Conservation (phyloP, 73 alveolate genomes). For the Paramecium sexaurelia region DNA sequence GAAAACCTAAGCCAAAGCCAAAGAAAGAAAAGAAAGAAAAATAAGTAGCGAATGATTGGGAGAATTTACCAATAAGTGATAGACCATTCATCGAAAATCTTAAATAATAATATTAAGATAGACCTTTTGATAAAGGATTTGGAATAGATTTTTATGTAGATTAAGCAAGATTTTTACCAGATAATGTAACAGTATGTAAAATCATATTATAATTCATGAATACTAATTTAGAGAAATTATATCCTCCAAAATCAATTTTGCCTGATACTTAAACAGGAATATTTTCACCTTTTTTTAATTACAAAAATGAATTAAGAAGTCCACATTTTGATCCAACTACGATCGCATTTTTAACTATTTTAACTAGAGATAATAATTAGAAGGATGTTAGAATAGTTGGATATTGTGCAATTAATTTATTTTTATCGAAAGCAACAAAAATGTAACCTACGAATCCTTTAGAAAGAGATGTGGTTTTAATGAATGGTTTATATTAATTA, state of each 20-base stretch:
- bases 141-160: constrained; percentile 92
- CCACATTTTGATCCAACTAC: constrained; percentile 85
- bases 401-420: constrained; percentile 80
- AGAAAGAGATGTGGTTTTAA: constrained; percentile 75
- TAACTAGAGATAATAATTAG: constrained; percentile 82
- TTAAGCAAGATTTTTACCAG: constrained; percentile 86
- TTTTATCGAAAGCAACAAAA: constrained; percentile 72
- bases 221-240: constrained; percentile 71
- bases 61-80: constrained; percentile 47
- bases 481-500: constrained; percentile 79
- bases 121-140: constrained; percentile 74
- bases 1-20: constrained; percentile 36
- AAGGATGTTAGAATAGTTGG: constrained; percentile 82
- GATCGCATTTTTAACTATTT: constrained; percentile 73
- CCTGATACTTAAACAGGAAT: constrained; percentile 80
- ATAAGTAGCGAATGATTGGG: constrained; percentile 56
- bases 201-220: constrained; percentile 69
- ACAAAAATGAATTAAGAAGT: constrained; percentile 82
- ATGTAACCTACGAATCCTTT: constrained; percentile 73
- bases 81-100: constrained; percentile 62
- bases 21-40: constrained; percentile 49
- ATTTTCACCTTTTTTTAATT: constrained; percentile 79
- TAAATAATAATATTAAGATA: constrained; percentile 65
- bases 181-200: constrained; percentile 83
- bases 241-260: constrained; percentile 76